Evolutionary conservation across 1,284 basidiomycete species (phyloP).

Genomic region (Schizophyllum commune): DNA sequence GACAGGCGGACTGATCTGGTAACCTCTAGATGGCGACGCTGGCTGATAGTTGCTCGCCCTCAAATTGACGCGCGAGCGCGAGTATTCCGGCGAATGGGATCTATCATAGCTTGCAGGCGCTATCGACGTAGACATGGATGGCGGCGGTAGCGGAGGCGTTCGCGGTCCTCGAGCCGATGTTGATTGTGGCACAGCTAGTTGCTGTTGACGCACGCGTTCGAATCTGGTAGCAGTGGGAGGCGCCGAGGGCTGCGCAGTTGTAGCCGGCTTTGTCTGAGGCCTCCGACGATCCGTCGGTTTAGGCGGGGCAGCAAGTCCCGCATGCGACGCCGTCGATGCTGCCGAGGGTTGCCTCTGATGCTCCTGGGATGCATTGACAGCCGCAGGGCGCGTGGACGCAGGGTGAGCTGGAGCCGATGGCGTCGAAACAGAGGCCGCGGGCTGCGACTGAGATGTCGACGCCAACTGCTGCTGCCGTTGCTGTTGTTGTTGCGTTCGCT

Average conservation of each 20-base stretch:
- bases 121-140: background rate
- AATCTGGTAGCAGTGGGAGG: no score
- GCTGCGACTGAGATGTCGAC: background rate
- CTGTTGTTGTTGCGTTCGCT: background rate
- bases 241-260: no score
- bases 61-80: no score
- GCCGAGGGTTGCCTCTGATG: background rate
- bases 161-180: no score
- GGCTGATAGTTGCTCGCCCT: no score
- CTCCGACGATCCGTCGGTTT: background rate
- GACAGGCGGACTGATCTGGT: no score
- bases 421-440: background rate
- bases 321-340: background rate
- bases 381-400: background rate
- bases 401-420: background rate
- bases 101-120: no score
- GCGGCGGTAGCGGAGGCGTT: background rate
- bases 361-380: background rate
- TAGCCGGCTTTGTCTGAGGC: background rate
- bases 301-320: background rate
- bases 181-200: no score
- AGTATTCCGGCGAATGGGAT: no score
- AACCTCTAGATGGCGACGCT: no score
- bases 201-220: background rate
- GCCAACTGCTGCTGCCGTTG: background rate